phyloP scores from a whole-genome alignment of 2,329 filamentous ascomycete species.

The Penicillium sp. region DNA sequence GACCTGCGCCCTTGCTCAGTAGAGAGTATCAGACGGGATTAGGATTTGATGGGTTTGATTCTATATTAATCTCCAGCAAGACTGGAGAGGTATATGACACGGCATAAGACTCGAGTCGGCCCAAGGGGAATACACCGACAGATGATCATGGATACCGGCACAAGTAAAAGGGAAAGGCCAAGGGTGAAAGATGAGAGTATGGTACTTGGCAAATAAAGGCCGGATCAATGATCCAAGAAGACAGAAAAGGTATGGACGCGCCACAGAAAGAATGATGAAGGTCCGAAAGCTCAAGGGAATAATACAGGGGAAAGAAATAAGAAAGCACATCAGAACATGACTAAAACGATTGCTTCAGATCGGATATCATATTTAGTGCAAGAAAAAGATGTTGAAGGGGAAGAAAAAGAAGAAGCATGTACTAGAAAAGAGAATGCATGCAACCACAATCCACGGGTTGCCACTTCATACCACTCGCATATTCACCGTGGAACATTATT shows the following conservation, averaged over 20 bases:
- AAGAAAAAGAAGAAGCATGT: slow-evolving; percentile 21
- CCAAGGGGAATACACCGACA: not conserved
- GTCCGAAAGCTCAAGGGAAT: slow-evolving; percentile 11
- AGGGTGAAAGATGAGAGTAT: slow-evolving; percentile 5
- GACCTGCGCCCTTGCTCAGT: not conserved
- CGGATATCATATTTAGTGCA: slow-evolving; percentile 5
- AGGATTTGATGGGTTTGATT: slow-evolving; percentile 4
- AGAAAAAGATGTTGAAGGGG: slow-evolving; percentile 5
- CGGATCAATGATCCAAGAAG: slow-evolving; percentile 4
- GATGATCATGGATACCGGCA: not conserved
- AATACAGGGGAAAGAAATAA: slow-evolving; percentile 11
- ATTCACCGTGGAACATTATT: slow-evolving; percentile 39
- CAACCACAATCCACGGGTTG: slow-evolving; percentile 7
- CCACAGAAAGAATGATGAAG: slow-evolving; percentile 8
- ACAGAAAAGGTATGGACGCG: slow-evolving; percentile 15
- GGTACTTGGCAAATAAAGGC: not conserved
- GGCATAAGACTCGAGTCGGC: not conserved
- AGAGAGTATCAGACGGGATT: not conserved
- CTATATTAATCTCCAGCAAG: slow-evolving; percentile 9
- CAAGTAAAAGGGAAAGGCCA: not conserved
- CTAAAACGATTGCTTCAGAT: slow-evolving; percentile 2
- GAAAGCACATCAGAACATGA: slow-evolving; percentile 1
- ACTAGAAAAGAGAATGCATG: slow-evolving; percentile 19
- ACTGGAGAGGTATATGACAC: slow-evolving; percentile 1
- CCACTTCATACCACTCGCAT: slow-evolving; percentile 8